Evolutionary conservation across 345 rosid species (phyloP).

Genomic region (Jatropha curcas): DNA sequence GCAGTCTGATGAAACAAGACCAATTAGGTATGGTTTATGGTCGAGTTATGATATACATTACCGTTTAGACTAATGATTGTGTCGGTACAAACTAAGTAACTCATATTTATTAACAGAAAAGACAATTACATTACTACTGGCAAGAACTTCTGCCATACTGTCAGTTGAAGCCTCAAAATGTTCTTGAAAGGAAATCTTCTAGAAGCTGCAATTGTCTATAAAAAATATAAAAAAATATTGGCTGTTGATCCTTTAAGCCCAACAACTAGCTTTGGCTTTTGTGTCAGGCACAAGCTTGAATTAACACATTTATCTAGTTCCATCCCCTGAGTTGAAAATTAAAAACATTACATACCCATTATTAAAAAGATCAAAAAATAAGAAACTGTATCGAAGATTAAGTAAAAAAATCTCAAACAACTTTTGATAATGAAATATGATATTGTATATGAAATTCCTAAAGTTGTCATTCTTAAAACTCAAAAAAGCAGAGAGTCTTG

Average conservation of each 20-base stretch:
- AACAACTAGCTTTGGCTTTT: slow-evolving; percentile 47
- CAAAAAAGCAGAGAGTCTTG: too few species aligned
- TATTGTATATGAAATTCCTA: too few species aligned
- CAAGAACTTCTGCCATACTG: slow-evolving; percentile 56
- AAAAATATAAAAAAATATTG: slow-evolving; percentile 50
- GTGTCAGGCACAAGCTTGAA: slow-evolving; percentile 45
- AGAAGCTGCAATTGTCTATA: slow-evolving; percentile 53
- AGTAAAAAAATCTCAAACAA: too few species aligned
- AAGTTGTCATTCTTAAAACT: too few species aligned
- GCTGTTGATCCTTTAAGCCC: slow-evolving; percentile 48
- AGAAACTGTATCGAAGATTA: too few species aligned
- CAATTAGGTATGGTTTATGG: too few species aligned
- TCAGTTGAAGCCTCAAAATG: slow-evolving; percentile 45
- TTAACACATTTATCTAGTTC: slow-evolving; percentile 46
- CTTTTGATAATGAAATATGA: too few species aligned
- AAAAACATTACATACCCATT: neutral
- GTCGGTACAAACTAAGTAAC: too few species aligned
- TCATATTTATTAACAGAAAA: too few species aligned
- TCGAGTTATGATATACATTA: too few species aligned
- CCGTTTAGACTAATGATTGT: too few species aligned
- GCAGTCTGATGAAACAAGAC: slow-evolving; percentile 44
- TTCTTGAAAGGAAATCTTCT: slow-evolving; percentile 39
- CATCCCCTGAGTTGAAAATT: slow-evolving; percentile 30
- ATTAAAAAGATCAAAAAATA: too few species aligned
- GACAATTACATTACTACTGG: slow-evolving; percentile 51